Conservation (phyloP, 371 early-diverging fungal species). For the Homolaphlyctis polyrhiza region DNA sequence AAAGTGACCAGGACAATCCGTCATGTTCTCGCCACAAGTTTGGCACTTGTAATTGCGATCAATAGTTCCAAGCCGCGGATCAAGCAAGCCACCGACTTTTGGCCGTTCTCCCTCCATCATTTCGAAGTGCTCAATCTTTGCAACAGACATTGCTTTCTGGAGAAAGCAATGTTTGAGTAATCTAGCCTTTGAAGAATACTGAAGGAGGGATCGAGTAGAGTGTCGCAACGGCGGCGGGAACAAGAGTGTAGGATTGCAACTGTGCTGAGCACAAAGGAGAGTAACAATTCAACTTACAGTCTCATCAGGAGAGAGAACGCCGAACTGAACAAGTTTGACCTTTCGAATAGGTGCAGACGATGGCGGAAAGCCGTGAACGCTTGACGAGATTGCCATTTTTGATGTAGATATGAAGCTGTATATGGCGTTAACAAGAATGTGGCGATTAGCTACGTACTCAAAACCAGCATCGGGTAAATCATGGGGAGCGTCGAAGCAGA, state of each 20-base stretch:
- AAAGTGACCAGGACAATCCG: constrained; percentile 99
- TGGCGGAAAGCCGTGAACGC: constrained; percentile 45
- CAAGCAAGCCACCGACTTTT: constrained; percentile 90
- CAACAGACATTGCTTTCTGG: constrained; percentile 92
- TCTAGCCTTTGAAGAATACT: not conserved
- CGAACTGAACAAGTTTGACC: constrained; percentile 93
- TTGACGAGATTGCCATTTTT: not conserved
- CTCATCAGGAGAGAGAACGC: constrained; percentile 92
- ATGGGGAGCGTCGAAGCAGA: no score
- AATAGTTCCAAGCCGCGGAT: constrained; percentile 98
- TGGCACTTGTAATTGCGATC: constrained; percentile 97
- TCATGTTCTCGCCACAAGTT: constrained; percentile 96
- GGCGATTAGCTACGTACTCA: no score
- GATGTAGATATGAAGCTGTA: no score
- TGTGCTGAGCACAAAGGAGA: not conserved
- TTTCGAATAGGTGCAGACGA: constrained; percentile 90
- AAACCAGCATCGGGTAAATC: no score
- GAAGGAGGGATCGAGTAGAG: not conserved
- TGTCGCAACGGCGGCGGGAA: not conserved
- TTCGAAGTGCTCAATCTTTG: constrained; percentile 94
- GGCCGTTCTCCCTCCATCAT: constrained; percentile 91
- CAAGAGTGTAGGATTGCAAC: no score
- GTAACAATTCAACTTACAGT: constrained; percentile 59
- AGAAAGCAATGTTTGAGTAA: not conserved
- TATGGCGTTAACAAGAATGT: no score